A percentile compares a stretch with the other conserved stretches of the same genome.
These are phyloP conservation scores for Globisporangium megalacanthum DNA, from an alignment of 352 stramenopile species.

Conservation along the genomic window DNA sequence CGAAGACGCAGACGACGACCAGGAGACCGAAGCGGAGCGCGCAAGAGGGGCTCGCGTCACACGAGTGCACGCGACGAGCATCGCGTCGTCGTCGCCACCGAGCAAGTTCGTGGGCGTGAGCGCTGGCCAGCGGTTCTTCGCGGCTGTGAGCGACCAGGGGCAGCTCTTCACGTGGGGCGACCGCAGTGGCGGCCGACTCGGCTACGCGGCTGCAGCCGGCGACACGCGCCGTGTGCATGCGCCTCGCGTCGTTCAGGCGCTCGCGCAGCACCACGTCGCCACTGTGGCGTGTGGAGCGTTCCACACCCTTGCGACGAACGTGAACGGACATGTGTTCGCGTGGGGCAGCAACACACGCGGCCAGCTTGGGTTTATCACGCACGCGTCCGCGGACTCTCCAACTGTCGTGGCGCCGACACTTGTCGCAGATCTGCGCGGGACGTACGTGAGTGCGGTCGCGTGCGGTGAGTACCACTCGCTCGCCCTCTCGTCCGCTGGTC, in stretches of 20 bases:
- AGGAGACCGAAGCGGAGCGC: background rate
- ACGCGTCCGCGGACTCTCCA: conserved; percentile 12
- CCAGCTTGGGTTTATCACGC: conserved; percentile 39
- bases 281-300: conserved; percentile 67
- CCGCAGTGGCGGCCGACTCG: conserved; percentile 49
- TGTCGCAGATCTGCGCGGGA: conserved; percentile 40
- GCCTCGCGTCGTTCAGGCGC: conserved; percentile 28
- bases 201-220: conserved; percentile 39
- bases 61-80: background rate
- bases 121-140: conserved; percentile 57
- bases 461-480: conserved; percentile 76
- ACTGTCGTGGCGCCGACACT: conserved; percentile 28
- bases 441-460: conserved; percentile 54
- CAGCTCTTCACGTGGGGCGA: conserved; percentile 59
- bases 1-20: conserved; percentile 13
- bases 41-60: conserved; percentile 7
- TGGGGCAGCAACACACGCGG: conserved; percentile 60
- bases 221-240: conserved; percentile 30
- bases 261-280: conserved; percentile 33
- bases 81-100: background rate
- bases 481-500: conserved; percentile 46
- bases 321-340: conserved; percentile 70
- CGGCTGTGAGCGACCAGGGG: conserved; percentile 33
- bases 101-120: conserved; percentile 30
- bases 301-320: conserved; percentile 57